phyloP scores from a whole-genome alignment of 2,329 filamentous ascomycete genomes.

The Neurospora crassa region DNA sequence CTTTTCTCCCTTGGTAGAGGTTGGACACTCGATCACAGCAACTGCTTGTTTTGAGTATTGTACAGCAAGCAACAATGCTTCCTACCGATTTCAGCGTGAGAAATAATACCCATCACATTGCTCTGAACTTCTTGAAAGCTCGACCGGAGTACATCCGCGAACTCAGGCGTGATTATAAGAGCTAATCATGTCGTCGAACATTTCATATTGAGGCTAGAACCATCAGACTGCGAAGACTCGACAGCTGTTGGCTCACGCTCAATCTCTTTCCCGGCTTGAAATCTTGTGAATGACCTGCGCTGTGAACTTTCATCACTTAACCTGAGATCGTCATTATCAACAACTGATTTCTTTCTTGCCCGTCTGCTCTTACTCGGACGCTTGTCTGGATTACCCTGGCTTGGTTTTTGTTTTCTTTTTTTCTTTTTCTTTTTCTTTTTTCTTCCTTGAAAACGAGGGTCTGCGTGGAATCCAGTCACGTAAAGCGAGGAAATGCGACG shows the following conservation, averaged over 20 bases:
- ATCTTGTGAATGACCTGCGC: neutral
- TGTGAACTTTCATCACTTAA: neutral
- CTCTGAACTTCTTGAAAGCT: neutral
- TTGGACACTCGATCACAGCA: neutral
- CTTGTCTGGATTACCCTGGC: neutral
- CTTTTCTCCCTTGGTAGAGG: neutral
- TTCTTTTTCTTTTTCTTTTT: too few relatives aligned
- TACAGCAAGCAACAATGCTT: neutral
- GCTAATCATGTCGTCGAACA: neutral
- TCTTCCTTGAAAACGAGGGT: too few relatives aligned
- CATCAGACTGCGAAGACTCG: neutral
- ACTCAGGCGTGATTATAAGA: neutral
- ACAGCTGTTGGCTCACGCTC: neutral
- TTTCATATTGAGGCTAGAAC: neutral
- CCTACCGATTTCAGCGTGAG: too few relatives aligned
- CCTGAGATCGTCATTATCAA: neutral
- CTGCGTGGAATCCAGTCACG: neutral
- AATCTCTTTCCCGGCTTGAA: neutral
- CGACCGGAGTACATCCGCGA: neutral
- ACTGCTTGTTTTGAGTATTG: neutral
- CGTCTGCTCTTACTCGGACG: neutral
- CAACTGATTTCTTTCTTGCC: accelerated
- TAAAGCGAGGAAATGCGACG: neutral
- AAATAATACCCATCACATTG: neutral
- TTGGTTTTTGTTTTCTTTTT: neutral